Base-by-base conservation (phyloP, 192 early-diverging fungal genomes). In the Podila minutissima region DNA sequence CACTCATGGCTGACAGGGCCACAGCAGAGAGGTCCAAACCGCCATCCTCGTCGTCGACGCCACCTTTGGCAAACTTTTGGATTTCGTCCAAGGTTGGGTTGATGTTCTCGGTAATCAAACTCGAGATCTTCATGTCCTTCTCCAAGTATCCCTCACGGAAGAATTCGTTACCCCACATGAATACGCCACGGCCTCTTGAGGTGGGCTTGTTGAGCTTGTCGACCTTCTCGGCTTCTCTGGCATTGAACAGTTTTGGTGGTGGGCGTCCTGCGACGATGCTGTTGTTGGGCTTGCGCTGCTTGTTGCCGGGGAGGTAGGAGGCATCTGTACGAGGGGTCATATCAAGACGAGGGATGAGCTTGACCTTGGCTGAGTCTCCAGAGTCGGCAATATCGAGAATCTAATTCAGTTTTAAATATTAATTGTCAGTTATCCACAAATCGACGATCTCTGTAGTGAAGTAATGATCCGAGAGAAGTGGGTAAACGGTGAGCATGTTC, bases 51-150 rank as follows among this genome's bases (percentile, higher is more conserved):
- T 90, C 91, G 62, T 91, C 90, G n/a, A 93, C 81, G 12, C 89
- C 89, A 24, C 92, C 95, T 28, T 90, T 91, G 13, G 89, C 85
- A 75, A 97, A 98, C 74, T 86, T 83, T 20, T 92, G 90, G 38
- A 98, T 95, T 82, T 99, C 97, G 65, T 99, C 97, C 64, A 99
- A 86, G 26, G 94, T 93, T 33, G 96, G 95, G 71, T 92, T 93
- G 22, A 96, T 91, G 69, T 91, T 87, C 13, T 93, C 91, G 0
- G 86, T 83, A 71, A 88, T 85, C 67, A 95, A 68, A 20, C 88
- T 86, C 5, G 85, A 83, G 22, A 93, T 72, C 69, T 92, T 93
- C 69, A 97, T 86, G 57, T 92, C 89, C 84, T 95, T 95, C 77
- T 95, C 91, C 66, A 97, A 71, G 70, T 96, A 98, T 2, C 97